These are phyloP conservation scores for Plasmodium gallinaceum DNA, from an alignment of 169 alveolate species.

Conservation along the genomic window DNA sequence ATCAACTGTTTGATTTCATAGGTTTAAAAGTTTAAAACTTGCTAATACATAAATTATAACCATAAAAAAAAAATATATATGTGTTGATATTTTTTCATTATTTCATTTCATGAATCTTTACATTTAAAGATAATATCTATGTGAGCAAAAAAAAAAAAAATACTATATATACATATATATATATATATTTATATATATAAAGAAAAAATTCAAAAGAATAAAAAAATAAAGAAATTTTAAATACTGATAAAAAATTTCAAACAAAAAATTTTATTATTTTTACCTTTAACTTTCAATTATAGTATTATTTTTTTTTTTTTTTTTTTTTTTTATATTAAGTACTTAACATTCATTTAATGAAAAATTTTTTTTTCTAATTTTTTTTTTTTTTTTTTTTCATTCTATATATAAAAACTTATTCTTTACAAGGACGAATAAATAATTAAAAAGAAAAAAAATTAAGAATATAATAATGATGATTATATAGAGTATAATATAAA, in stretches of 20 bases:
- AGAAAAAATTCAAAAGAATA: conserved; percentile 13
- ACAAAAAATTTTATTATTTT: neutral
- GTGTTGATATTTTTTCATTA: conserved; percentile 3
- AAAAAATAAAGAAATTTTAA: conserved; percentile 26
- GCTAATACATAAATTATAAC: neutral
- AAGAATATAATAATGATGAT: too few relatives aligned
- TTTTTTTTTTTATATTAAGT: conserved; percentile 29
- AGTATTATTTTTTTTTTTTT: conserved; percentile 24
- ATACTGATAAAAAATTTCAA: conserved; percentile 12
- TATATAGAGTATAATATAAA: too few relatives aligned
- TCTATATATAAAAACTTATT: conserved; percentile 24
- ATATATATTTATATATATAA: conserved; percentile 26
- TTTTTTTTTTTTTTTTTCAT: conserved; percentile 30
- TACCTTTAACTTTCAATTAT: conserved; percentile 45
- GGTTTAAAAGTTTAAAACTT: conserved; percentile 14
- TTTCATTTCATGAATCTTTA: neutral
- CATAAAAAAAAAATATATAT: neutral
- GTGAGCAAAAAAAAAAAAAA: conserved; percentile 5
- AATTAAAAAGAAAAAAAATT: conserved; percentile 34
- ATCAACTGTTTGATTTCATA: conserved; percentile 35
- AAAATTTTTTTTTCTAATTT: conserved; percentile 41
- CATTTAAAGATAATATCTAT: neutral
- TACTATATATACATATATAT: neutral
- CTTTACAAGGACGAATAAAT: conserved; percentile 62
- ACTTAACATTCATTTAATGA: conserved; percentile 49